Conservation (phyloP, 2,329 filamentous ascomycete species). For the Coniochaeta ligniaria region DNA sequence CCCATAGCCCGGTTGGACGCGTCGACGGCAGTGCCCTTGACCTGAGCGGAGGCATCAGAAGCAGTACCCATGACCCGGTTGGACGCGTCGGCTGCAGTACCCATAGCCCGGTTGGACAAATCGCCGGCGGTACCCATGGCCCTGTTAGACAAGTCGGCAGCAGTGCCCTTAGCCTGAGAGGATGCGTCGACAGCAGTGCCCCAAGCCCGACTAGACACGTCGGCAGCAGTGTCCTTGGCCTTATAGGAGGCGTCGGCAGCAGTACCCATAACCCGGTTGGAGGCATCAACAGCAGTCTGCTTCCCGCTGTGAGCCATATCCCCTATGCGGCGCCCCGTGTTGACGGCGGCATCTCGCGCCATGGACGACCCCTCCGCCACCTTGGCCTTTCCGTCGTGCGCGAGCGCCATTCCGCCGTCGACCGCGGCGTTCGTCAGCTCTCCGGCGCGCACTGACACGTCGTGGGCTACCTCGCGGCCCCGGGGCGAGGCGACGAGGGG, state of each 20-base stretch:
- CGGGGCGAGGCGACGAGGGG: not conserved
- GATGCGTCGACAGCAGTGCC: not conserved
- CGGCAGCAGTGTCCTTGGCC: not conserved
- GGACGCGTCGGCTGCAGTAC: not conserved
- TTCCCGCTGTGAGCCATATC: not conserved
- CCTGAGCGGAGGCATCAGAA: no score
- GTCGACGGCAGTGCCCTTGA: no score
- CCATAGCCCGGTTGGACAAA: not conserved
- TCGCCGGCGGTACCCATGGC: not conserved
- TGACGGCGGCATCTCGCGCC: not conserved
- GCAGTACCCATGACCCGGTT: not conserved
- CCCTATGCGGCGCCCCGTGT: not conserved
- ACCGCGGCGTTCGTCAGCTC: not conserved
- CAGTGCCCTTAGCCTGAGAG: not conserved
- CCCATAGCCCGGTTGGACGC: no score
- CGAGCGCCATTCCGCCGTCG: not conserved
- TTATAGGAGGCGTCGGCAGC: not conserved
- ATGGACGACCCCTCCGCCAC: not conserved
- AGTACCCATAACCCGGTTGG: not conserved
- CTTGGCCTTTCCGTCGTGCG: not conserved
- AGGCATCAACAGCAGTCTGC: not conserved
- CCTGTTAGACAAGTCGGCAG: not conserved
- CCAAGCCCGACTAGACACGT: not conserved
- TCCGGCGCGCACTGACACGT: not conserved
- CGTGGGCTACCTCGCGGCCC: not conserved